A percentile compares a stretch with the other conserved stretches of the same genome.
Evolutionary conservation across 1,139 yeast species (phyloP).

Genomic region (Pichia sp.): DNA sequence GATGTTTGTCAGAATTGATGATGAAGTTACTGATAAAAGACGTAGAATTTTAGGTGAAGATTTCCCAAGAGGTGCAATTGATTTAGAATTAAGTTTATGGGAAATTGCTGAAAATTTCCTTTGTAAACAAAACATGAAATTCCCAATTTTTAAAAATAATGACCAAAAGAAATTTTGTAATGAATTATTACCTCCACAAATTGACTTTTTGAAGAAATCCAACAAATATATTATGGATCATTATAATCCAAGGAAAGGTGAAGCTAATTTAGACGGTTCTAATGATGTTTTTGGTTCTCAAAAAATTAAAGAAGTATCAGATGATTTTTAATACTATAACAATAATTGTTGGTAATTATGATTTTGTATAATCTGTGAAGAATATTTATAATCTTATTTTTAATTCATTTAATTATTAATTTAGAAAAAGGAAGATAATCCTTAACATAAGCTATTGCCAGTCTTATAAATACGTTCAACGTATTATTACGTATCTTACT

Average conservation of each 20-base stretch:
- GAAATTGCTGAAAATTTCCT: constrained; percentile 25
- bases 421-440: too few relatives aligned
- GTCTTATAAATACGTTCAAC: too few relatives aligned
- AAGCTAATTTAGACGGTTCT: constrained; percentile 7
- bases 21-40: constrained; percentile 15
- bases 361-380: too few relatives aligned
- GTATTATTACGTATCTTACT: too few relatives aligned
- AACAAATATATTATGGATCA: constrained; percentile 1
- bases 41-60: constrained; percentile 29
- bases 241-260: constrained; percentile 3
- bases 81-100: constrained; percentile 28
- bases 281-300: constrained; percentile 5
- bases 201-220: constrained; percentile 18
- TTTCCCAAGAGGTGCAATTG: constrained; percentile 24
- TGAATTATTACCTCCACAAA: constrained; percentile 22
- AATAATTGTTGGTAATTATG: too few relatives aligned
- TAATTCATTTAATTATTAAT: too few relatives aligned
- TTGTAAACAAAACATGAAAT: constrained; percentile 22
- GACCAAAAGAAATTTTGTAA: constrained; percentile 20
- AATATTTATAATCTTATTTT: too few relatives aligned
- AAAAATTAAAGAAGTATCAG: too few relatives aligned
- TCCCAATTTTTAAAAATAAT: constrained; percentile 19
- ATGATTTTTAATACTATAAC: too few relatives aligned
- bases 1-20: constrained; percentile 23
- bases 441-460: too few relatives aligned